Base-by-base conservation (phyloP, 1,139 yeast species). In the Pichia kudriavzevii region DNA sequence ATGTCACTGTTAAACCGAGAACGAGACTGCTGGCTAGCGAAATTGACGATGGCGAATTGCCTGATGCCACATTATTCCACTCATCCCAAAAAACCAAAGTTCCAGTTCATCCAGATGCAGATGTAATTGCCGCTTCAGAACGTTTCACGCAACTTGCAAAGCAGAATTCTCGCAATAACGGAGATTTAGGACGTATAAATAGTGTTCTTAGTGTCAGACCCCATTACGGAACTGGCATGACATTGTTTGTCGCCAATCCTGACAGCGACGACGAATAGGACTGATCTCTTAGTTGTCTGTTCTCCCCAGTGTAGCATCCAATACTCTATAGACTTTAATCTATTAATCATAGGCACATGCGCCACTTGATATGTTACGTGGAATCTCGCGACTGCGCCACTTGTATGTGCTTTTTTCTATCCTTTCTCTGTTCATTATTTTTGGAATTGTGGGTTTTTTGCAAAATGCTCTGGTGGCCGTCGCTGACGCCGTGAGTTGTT, bases 1-100 rank as follows among this genome's bases (percentile, higher is more conserved):
- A 81, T 53, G 83, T 88, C 4, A 84, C 16, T 9, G 36, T 23
- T 5, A 28, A 75, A 36, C 84, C 83, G n/a, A 67, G 87, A 38
- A 83, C 84, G 7, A 67, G 93, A 39, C 65, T 81, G 54, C 62
- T 82, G 41, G 91, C 91, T 1, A 75, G 81, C 11, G 94, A 82
- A 55, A 78, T 81, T 21, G 91, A 79, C 43, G 87, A 80, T 40
- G 73, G 67, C 26, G 82, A 75, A 40, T 35, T 53, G 22, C 59
- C 59, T 1, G 57, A 55, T 38, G 55, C 59, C 10, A 53, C 49
- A n/a, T 36, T 46, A 34, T 42, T 55, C 11, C 58, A 53, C 30
- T 34, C 46, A 2, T 40, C 40, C 7, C 49, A 49, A 4, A 47
- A 44, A 26, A 50, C 55, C 3, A 53, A 47, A 35, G 37, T 45